Base-by-base conservation (phyloP, 805 yeast genomes). In the Candida oleophila region DNA sequence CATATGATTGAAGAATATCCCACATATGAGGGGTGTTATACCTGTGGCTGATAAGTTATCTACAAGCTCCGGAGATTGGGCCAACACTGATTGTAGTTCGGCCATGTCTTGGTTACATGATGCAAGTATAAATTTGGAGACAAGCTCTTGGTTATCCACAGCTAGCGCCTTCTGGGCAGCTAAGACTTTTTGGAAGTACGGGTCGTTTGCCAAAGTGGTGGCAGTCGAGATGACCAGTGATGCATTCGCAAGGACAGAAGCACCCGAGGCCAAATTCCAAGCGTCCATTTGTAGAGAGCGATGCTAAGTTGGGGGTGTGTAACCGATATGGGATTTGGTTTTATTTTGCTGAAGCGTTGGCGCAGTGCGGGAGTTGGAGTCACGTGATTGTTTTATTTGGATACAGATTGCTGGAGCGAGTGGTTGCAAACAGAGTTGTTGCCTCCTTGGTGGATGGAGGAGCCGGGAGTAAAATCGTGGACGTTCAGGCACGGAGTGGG, bases 1-100 rank as follows among this genome's bases (percentile, higher is more conserved):
- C 8, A 63, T 55, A 33, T 82, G 71, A 48, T 77, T 71, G 52
- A 79, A 83, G 34, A 80, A 80, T 20, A 83, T 71, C 9, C 85
- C 78, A 57, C 77, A 82, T 2, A 81, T 59, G 49, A 73, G 59
- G 9, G 68, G 56, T 2, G 69, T 57, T 18, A 57, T 60, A 3
- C 77, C 77, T 7, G 50, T 50, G 4, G 44, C 77, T 78, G 44
- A 32, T 16, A 22, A 42, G 11, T 61, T 58, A 3, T 63, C 52
- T 12, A 62, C 54, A 18, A 57, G 44, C 7, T 56, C 59, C 2
- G 65, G 59, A 38, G 60, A 45, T 2, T 52, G 25, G n/a, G 62
- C 49, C 8, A 60, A 33, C 2, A 55, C 50, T 12, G 61, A 55
- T 47, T 68, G 72, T 21, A 69, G 46, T 1, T 71, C 55, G 1